A percentile compares a stretch with the other conserved stretches of the same genome.
phyloP scores from a whole-genome alignment of 345 rosid species.

The Aethionema arabicum region DNA sequence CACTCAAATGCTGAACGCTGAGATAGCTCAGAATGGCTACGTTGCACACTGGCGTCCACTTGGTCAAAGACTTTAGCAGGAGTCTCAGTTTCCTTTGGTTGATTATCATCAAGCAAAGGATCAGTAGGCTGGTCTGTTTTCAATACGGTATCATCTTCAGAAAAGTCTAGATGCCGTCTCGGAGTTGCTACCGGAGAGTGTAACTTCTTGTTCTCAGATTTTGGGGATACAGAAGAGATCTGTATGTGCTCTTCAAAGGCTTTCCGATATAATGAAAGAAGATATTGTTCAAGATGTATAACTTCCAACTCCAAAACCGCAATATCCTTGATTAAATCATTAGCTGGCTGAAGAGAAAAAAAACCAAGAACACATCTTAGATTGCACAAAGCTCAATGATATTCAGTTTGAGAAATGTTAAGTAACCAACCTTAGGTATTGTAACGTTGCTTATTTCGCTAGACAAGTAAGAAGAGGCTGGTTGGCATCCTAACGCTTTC shows the following conservation, averaged over 20 bases:
- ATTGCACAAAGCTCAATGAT: conserved; percentile 16
- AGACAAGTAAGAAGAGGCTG: conserved; percentile 38
- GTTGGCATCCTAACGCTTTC: conserved; percentile 72
- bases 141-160: conserved; percentile 39
- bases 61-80: conserved; percentile 41
- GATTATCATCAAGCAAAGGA: conserved; percentile 38
- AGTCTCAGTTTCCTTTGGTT: conserved; percentile 37
- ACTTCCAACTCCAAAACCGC: conserved; percentile 92
- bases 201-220: conserved; percentile 46
- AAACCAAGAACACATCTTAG: conserved; percentile 8
- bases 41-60: conserved; percentile 57
- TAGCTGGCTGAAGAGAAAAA: conserved; percentile 60
- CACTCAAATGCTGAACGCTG: conserved; percentile 56
- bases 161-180: conserved; percentile 43
- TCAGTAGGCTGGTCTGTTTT: conserved; percentile 43
- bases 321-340: conserved; percentile 79
- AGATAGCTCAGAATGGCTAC: conserved; percentile 74
- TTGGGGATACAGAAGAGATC: conserved; percentile 49
- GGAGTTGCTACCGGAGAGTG: conserved; percentile 52
- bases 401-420: conserved; percentile 5
- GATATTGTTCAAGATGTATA: conserved; percentile 81
- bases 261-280: conserved; percentile 79
- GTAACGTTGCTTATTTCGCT: conserved; percentile 38
- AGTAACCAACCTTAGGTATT: conserved; percentile 63
- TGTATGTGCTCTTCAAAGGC: conserved; percentile 75